Base-by-base conservation (phyloP, 345 rosid species). In the Cardamine chenopodiifolia region DNA sequence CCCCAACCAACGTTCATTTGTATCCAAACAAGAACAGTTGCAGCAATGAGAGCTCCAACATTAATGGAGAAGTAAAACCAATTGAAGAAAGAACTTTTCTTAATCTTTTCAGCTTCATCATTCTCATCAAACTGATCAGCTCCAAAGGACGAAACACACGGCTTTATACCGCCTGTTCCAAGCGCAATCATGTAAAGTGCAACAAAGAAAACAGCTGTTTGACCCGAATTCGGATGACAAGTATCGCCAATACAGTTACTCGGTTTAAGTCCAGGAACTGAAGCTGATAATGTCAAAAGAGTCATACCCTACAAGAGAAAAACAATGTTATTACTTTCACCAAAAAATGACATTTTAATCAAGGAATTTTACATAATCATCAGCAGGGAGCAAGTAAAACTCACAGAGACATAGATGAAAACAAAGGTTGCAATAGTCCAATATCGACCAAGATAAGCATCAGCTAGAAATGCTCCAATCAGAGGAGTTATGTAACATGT, bases 1-100 rank as follows among this genome's bases (percentile, higher is more conserved):
- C 87, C 94, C 99, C 98, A 92, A 15, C 98, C 95, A 8, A 92
- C 99, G 57, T 95, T 90, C 97, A 90, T 95, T 78, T 95, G 97
- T 67, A 90, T 87, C 92, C 93, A 95, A 42, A 95, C 97, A 72
- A 95, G 82, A 44, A 95, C 87, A 7, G 96, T 90, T 9, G 99
- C 85, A 35, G 96, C 99, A 58, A 95, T 49, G 22, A 95, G 90
- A 6, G 97, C 98, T 35, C 97, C 99, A 5, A 95, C 54, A 50
- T 95, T 95, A 76, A 95, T 86, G 6, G 97, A 90, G 66, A 95
- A 80, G 85, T 92, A 95, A 74, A 95, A 95, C 98, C 98, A 94
- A 66, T 94, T 94, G n/a, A 94, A 94, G 75, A 93, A 94, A 2
- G 96, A 88, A 57, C 96, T 92, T 70, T 95, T 95, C 83, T 85